Base-by-base conservation (phyloP, 2,329 filamentous ascomycete species). In the Drechslera avenae region DNA sequence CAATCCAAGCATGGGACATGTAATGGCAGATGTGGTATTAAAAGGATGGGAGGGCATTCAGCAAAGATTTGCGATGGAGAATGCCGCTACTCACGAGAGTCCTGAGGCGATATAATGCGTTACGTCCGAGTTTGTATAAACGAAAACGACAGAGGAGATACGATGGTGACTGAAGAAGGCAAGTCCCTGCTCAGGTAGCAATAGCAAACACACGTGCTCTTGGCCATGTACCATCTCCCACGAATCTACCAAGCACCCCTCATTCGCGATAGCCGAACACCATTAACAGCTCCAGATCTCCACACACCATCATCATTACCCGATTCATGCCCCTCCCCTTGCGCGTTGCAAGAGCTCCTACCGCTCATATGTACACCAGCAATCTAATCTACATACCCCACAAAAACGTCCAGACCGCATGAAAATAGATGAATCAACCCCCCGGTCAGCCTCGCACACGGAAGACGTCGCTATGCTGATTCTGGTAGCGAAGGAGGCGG, bases 11-110 rank as follows among this genome's bases (percentile, higher is more conserved):
- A 72, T 68, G 26, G 68, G 67, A 4, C 70, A 60, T 8, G 67
- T 79, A 5, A 72, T 73, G 73, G 75, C 70, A 26, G 76, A 81
- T 67, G 78, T 81, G 12, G 73, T 81, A 14, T 45, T 62, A 39
- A 75, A 61, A 37, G 79, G 75, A 1, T 79, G 77, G 78, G 72
- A 75, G 46, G 74, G 62, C 1, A 75, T 81, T 33, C 59, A 71
- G 34, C 62, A 71, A 39, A 62, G 76, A 34, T 63, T 67, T 28
- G 57, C 56, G 4, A 55, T 67, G 55, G 63, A 73, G 53, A 57
- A 59, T 31, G 47, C 39, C 21, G 55, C 55, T 0, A 59, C 59
- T 8, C 52, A 57, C 2, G 51, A 63, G 30, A 68, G 64, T 52
- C 60, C 65, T 0, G 62, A 64, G 42, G 33, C 54, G 16, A 35